A percentile compares a stretch with the other conserved stretches of the same genome.
phyloP scores from a whole-genome alignment of 169 alveolate genomes.

The Plasmodium fragile region DNA sequence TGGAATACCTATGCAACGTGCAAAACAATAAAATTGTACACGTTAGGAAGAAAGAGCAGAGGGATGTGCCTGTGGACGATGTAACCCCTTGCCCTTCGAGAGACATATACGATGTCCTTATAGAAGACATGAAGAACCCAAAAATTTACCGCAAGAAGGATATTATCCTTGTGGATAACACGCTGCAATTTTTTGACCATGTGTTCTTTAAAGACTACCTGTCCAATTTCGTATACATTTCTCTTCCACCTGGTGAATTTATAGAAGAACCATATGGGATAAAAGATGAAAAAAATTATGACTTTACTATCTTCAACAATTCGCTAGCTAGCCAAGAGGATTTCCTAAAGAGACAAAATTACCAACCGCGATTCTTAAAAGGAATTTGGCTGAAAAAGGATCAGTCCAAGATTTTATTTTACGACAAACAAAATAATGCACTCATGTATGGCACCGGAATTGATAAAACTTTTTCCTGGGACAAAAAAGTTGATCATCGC shows the following conservation, averaged over 20 bases:
- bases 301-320: conserved; percentile 54
- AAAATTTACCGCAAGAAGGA: conserved; percentile 27
- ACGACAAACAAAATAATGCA: conserved; percentile 78
- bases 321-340: conserved; percentile 68
- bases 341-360: conserved; percentile 49
- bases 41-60: neutral
- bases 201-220: conserved; percentile 76
- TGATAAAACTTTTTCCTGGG: conserved; percentile 79
- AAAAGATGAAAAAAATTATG: conserved; percentile 76
- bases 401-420: conserved; percentile 76
- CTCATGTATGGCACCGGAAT: conserved; percentile 77
- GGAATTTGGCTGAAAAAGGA: conserved; percentile 80
- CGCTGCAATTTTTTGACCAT: conserved; percentile 67
- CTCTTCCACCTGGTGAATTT: conserved; percentile 79
- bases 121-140: conserved; percentile 25
- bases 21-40: conserved; percentile 29
- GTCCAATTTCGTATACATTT: conserved; percentile 73
- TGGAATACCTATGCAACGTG: conserved; percentile 57
- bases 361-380: conserved; percentile 58
- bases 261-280: conserved; percentile 65
- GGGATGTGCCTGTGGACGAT: neutral
- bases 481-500: conserved; percentile 24
- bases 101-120: conserved; percentile 12
- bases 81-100: neutral
- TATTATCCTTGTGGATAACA: conserved; percentile 31